phyloP scores from a whole-genome alignment of 306 rosid species.

The Trifolium pratense region DNA sequence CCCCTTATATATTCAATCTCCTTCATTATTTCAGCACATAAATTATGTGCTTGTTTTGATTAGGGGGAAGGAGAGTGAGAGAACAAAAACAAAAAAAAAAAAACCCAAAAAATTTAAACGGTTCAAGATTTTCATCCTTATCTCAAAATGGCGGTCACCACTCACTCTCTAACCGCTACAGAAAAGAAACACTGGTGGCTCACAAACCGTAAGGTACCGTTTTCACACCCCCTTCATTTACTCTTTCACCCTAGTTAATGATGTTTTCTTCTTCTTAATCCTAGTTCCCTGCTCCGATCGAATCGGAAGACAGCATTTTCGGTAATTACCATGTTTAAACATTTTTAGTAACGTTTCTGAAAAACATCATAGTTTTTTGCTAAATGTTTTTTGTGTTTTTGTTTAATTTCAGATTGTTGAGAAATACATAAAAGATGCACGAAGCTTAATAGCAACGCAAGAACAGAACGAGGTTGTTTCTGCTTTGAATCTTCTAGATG shows the following conservation, averaged over 20 bases:
- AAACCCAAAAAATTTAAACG: slow-evolving; percentile 34
- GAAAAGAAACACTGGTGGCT: slow-evolving; percentile 99
- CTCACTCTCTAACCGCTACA: slow-evolving; percentile 51
- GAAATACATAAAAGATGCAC: slow-evolving; percentile 74
- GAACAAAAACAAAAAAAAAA: neutral
- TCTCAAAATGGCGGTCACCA: slow-evolving; percentile 59
- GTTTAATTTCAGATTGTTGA: slow-evolving; percentile 69
- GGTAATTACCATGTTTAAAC: neutral
- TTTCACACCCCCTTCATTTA: neutral
- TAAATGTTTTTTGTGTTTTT: neutral
- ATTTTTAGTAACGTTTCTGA: neutral
- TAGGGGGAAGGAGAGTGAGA: neutral
- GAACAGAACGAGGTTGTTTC: slow-evolving; percentile 69
- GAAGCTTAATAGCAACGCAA: slow-evolving; percentile 69
- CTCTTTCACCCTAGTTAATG: neutral
- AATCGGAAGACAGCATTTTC: slow-evolving; percentile 4
- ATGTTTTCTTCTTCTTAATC: neutral
- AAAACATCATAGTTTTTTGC: neutral
- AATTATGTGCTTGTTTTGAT: slow-evolving; percentile 48
- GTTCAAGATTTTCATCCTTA: slow-evolving; percentile 26
- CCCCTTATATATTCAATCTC: slow-evolving; percentile 18
- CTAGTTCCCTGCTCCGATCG: neutral
- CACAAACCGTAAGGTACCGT: slow-evolving; percentile 73
- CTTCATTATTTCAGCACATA: slow-evolving; percentile 37
- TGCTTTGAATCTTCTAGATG: slow-evolving; percentile 77